phyloP scores from a whole-genome alignment of 2,329 filamentous ascomycete genomes.

The Alternaria rosae region DNA sequence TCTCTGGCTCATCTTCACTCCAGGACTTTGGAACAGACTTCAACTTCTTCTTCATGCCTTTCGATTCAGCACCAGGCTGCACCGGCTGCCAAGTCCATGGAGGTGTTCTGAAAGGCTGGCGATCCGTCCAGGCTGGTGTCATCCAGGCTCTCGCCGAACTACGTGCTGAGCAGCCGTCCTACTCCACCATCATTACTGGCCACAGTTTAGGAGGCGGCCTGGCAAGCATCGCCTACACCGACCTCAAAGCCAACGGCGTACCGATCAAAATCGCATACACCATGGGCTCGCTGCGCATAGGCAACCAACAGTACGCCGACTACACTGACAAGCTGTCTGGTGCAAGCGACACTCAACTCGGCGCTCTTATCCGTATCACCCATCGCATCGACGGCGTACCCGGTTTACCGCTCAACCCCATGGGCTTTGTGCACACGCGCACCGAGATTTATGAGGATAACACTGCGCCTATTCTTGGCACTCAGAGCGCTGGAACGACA shows the following conservation, averaged over 20 bases:
- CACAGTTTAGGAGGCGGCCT: constrained; percentile 73
- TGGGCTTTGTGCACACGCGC: constrained; percentile 69
- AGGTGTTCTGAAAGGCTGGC: constrained; percentile 66
- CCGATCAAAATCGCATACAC: constrained; percentile 19
- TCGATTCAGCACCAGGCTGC: constrained; percentile 27
- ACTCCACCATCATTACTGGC: constrained; percentile 64
- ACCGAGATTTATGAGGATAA: constrained; percentile 66
- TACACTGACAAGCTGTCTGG: constrained; percentile 56
- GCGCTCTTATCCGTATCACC: constrained; percentile 67
- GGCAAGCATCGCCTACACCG: constrained; percentile 60
- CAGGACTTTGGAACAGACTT: constrained; percentile 24
- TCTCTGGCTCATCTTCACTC: constrained; percentile 17
- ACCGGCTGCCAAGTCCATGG: constrained; percentile 60
- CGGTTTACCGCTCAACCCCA: constrained; percentile 64
- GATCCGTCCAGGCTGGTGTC: constrained; percentile 56
- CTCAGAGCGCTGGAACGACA: constrained; percentile 15
- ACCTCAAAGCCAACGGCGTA: constrained; percentile 13
- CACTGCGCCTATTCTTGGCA: not conserved
- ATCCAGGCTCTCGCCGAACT: constrained; percentile 55
- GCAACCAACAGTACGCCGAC: constrained; percentile 62
- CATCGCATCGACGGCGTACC: constrained; percentile 72
- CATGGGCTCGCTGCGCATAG: constrained; percentile 67
- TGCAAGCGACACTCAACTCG: constrained; percentile 54
- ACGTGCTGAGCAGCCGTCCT: constrained; percentile 56
- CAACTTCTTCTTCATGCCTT: constrained; percentile 13